Base-by-base conservation (phyloP, 2,329 filamentous ascomycete genomes). In the Coniochaeta sp. region DNA sequence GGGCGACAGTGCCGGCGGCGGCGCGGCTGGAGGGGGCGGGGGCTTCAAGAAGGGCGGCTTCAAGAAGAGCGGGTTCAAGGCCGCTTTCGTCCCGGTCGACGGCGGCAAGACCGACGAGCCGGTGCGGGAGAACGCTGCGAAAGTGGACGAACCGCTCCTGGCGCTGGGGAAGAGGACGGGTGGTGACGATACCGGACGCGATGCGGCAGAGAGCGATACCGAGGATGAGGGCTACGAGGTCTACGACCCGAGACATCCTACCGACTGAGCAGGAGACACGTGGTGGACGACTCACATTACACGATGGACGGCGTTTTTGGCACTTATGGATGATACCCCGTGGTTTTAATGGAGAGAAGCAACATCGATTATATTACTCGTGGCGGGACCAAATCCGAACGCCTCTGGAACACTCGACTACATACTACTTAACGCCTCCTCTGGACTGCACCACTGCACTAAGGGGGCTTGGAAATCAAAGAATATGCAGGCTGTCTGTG, bases 61-160 rank as follows among this genome's bases (percentile, higher is more conserved):
- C 70, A 92, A 93, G 75, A 95, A 93, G 70, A 87, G 88, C 1
- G 90, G 90, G 0, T 93, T 93, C 73, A 93, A 91, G 74, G 89
- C 86, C 67, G 89, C 89, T 1, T 90, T 92, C 75, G 81, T 82
- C 4, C 75, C 83, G 1, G 80, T 80, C 1, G 79, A 79, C 55
- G 63, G 62, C 44, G 59, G 54, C 1, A 64, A 66, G 65, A 62
- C 65, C 65, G 1, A 70, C 68, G 56, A 72, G 64, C 24, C 36
- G 62, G 34, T 34, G 57, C 59, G 61, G 28, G 58, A 58, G 12
- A 22, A 34, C 24, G 19, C 3, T 12, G 54, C 22, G 17, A 55
- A 50, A 36, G 61, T 62, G 16, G 64, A 62, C 28, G 62, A 69
- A 16, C 54, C 54, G 34, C 64, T 65, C 10, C 2, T 34, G 22